A percentile compares a stretch with the other conserved stretches of the same genome.
phyloP scores from a whole-genome alignment of 2,329 filamentous ascomycete species.

The Hirsutella minnesotensis region DNA sequence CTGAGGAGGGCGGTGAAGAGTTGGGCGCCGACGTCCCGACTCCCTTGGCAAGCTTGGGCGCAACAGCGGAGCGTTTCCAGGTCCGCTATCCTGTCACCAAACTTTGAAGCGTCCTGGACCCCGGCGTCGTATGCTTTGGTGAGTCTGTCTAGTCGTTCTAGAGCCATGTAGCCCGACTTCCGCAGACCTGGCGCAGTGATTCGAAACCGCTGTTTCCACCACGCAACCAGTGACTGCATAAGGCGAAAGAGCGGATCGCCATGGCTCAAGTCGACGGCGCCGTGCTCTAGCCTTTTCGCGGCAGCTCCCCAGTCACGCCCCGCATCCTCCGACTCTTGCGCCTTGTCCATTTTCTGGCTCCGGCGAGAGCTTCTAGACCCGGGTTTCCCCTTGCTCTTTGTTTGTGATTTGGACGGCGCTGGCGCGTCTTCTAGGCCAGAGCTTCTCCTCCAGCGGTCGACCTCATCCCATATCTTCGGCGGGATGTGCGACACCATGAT shows the following conservation, averaged over 20 bases:
- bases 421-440: constrained; percentile 46
- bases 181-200: constrained; percentile 68
- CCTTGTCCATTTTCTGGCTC: constrained; percentile 9
- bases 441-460: constrained; percentile 61
- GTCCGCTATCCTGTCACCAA: constrained; percentile 65
- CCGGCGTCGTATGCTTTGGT: constrained; percentile 57
- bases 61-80: constrained; percentile 55
- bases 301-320: constrained; percentile 56
- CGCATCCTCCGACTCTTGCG: constrained; percentile 16
- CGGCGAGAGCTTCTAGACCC: constrained; percentile 17
- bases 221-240: constrained; percentile 63
- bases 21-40: constrained; percentile 77
- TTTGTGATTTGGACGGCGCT: constrained; percentile 10
- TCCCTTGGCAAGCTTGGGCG: constrained; percentile 64
- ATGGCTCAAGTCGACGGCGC: constrained; percentile 63
- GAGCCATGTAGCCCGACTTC: constrained; percentile 81
- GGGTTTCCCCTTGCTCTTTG: constrained; percentile 18
- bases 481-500: constrained; percentile 65
- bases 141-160: constrained; percentile 63
- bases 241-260: constrained; percentile 73
- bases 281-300: constrained; percentile 57
- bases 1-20: constrained; percentile 79
- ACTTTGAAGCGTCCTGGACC: constrained; percentile 46
- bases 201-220: constrained; percentile 79
- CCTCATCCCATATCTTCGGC: constrained; percentile 54